phyloP scores from a whole-genome alignment of 2,329 filamentous ascomycete species.

The Hymenotorrendiella dingleyae region DNA sequence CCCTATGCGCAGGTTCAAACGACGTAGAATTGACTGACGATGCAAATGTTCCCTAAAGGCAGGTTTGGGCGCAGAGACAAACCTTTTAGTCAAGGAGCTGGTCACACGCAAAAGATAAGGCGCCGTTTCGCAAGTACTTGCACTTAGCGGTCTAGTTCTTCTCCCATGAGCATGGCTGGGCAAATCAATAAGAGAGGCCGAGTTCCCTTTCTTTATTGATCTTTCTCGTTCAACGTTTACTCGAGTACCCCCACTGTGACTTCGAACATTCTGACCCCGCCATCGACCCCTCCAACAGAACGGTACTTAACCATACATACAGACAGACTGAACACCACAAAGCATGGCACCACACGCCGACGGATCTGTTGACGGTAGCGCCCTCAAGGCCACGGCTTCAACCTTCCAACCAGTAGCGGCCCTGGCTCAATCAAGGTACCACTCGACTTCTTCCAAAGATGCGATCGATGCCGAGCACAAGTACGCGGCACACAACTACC shows the following conservation, averaged over 20 bases:
- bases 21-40: conserved; percentile 2
- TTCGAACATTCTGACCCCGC: neutral
- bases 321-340: conserved; percentile 5
- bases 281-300: neutral
- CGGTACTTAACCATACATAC: neutral
- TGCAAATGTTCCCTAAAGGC: conserved; percentile 8
- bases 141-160: conserved; percentile 19
- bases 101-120: conserved; percentile 16
- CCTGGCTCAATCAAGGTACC: conserved; percentile 43
- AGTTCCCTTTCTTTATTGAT: neutral
- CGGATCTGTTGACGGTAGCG: conserved; percentile 30
- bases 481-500: conserved; percentile 97
- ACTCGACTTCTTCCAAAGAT: conserved; percentile 69
- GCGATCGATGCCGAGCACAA: conserved; percentile 78
- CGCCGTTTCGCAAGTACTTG: conserved; percentile 13
- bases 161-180: neutral
- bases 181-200: neutral
- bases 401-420: conserved; percentile 27
- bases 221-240: neutral
- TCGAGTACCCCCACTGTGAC: neutral
- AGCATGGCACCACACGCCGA: conserved; percentile 57
- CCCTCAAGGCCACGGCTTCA: conserved; percentile 30
- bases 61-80: conserved; percentile 7
- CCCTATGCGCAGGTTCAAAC: conserved; percentile 14
- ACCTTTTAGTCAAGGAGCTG: conserved; percentile 7